A percentile compares a stretch with the other conserved stretches of the same genome.
Evolutionary conservation across 768 basidiomycete genomes (phyloP).

Genomic region (Collybiopsis confluens): DNA sequence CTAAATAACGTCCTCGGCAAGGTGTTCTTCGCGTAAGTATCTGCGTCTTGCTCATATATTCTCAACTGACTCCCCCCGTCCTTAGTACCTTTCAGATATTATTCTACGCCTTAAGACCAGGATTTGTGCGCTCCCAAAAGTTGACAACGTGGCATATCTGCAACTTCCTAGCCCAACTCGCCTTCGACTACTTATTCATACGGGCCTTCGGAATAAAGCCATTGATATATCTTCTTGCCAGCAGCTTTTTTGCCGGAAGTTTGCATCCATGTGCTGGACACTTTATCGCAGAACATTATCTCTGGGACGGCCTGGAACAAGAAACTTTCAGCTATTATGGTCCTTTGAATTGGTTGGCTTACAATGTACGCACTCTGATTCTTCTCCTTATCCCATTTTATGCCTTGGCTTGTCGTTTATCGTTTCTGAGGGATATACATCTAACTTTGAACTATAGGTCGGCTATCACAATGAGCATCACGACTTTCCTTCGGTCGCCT

Average conservation of each 20-base stretch:
- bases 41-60: neutral
- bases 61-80: neutral
- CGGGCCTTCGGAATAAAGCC: slow-evolving; percentile 37
- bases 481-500: slow-evolving; percentile 94
- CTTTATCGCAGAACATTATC: slow-evolving; percentile 96
- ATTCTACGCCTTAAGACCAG: slow-evolving; percentile 96
- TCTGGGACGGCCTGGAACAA: slow-evolving; percentile 88
- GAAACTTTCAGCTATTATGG: slow-evolving; percentile 99
- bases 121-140: slow-evolving; percentile 81
- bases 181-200: slow-evolving; percentile 70
- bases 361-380: slow-evolving; percentile 66
- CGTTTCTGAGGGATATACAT: neutral
- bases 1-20: slow-evolving; percentile 97
- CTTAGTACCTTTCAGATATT: slow-evolving; percentile 92
- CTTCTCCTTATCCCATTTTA: no score
- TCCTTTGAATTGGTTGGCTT: slow-evolving; percentile 81
- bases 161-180: slow-evolving; percentile 68
- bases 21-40: slow-evolving; percentile 89
- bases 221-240: slow-evolving; percentile 78
- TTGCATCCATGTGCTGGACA: slow-evolving; percentile 95
- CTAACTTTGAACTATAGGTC: slow-evolving; percentile 50
- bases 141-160: slow-evolving; percentile 81
- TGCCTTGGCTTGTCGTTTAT: no score
- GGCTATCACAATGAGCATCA: slow-evolving; percentile 99
- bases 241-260: slow-evolving; percentile 95